These are phyloP conservation scores for Mucor lusitanicus DNA, from an alignment of 371 early-diverging fungal species.

Conservation along the genomic window DNA sequence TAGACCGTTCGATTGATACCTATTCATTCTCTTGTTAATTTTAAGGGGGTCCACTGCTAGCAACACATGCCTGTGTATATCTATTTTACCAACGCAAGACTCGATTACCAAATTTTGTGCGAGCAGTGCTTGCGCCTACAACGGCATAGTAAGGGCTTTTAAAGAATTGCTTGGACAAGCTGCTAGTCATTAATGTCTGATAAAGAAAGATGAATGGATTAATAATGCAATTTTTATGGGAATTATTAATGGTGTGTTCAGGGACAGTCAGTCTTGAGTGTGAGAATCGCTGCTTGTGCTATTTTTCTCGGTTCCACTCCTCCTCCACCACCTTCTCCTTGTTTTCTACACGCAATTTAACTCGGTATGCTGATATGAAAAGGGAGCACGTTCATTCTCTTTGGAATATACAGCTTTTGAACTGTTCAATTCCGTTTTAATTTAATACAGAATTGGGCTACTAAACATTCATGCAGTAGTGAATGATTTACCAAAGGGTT, in stretches of 20 bases:
- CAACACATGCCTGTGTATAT: no score
- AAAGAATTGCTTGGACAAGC: constrained; percentile 30
- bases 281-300: neutral
- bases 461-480: neutral
- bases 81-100: constrained; percentile 69
- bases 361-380: neutral
- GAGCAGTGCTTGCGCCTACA: constrained; percentile 74
- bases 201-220: neutral
- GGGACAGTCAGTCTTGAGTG: neutral
- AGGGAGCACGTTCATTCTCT: neutral
- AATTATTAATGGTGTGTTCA: neutral
- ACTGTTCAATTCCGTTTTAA: neutral
- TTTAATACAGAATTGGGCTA: neutral
- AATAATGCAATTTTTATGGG: neutral
- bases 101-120: constrained; percentile 78
- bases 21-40: neutral
- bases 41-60: no score
- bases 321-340: no score
- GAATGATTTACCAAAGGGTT: neutral
- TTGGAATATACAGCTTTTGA: neutral
- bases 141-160: constrained; percentile 59
- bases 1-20: constrained; percentile 44
- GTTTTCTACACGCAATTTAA: neutral
- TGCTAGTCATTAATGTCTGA: neutral
- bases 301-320: neutral